Conservation (phyloP, 768 basidiomycete genomes). For the Suillus subluteus region DNA sequence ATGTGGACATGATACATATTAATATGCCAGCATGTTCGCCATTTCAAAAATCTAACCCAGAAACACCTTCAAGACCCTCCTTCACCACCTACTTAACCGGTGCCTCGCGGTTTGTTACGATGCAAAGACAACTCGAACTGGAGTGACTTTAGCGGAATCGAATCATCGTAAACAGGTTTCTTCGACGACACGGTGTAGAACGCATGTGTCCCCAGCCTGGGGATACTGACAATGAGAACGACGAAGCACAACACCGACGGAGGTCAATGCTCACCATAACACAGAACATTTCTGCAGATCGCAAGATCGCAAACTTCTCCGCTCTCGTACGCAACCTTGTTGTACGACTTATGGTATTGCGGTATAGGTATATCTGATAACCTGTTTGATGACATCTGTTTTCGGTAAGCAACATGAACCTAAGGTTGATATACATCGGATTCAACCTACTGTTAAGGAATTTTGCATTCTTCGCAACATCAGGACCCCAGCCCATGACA, state of each 20-base stretch:
- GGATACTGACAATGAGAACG: conserved; percentile 12
- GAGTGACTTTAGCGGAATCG: conserved; percentile 50
- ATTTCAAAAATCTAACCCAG: conserved; percentile 22
- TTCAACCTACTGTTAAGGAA: too few relatives aligned
- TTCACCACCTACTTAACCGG: conserved; percentile 48
- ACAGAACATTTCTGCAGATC: conserved; percentile 50
- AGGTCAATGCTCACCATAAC: conserved; percentile 54
- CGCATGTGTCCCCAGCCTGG: conserved; percentile 82
- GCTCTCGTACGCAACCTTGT: conserved; percentile 42
- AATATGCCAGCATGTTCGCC: not conserved
- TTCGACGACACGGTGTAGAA: conserved; percentile 67
- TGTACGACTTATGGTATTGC: conserved; percentile 38
- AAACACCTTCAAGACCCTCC: conserved; percentile 43
- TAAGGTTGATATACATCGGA: conserved; percentile 22
- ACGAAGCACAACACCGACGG: too few relatives aligned
- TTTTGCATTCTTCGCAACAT: too few relatives aligned
- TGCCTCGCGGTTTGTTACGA: conserved; percentile 40
- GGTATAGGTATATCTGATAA: conserved; percentile 59
- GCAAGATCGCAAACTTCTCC: conserved; percentile 49
- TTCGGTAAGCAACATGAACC: not conserved
- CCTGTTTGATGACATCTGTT: conserved; percentile 63
- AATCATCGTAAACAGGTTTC: conserved; percentile 50
- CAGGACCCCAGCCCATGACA: too few relatives aligned
- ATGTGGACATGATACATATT: too few relatives aligned
- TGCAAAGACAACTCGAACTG: conserved; percentile 46